Conservation (phyloP, 257 asterid species). For the Verbena officinalis region DNA sequence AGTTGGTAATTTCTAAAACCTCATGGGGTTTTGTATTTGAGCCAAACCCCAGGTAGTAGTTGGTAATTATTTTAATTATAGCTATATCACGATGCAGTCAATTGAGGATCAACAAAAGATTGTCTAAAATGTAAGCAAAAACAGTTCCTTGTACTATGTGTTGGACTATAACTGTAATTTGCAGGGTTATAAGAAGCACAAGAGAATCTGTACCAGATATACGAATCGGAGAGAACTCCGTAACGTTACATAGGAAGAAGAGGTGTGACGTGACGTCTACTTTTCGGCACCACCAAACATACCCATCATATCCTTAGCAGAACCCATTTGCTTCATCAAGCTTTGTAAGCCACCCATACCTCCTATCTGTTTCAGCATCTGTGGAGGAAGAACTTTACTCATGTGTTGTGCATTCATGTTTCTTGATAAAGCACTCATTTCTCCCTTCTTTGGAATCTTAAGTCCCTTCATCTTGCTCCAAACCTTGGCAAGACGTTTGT, state of each 20-base stretch:
- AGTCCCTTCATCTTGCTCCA: constrained; percentile 99
- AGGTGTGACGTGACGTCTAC: constrained; percentile 33
- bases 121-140: neutral
- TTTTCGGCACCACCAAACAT: constrained; percentile 89
- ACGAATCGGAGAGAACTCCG: neutral
- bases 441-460: constrained; percentile 96
- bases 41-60: too few species aligned
- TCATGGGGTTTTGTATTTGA: too few species aligned
- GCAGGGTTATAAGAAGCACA: neutral
- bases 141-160: neutral
- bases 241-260: neutral
- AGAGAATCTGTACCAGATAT: constrained; percentile 18
- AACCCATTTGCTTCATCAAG: constrained; percentile 95
- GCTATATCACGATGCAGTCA: neutral
- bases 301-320: constrained; percentile 90
- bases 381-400: constrained; percentile 94
- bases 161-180: neutral
- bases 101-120: neutral
- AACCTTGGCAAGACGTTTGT: constrained; percentile 84
- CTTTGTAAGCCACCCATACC: constrained; percentile 93
- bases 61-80: too few species aligned
- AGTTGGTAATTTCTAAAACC: too few species aligned
- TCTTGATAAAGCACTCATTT: constrained; percentile 78
- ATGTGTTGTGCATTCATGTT: constrained; percentile 93
- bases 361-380: constrained; percentile 92